These are phyloP conservation scores for Cryptococcus depauperatus DNA, from an alignment of 1,284 basidiomycete genomes.

Conservation along the genomic window DNA sequence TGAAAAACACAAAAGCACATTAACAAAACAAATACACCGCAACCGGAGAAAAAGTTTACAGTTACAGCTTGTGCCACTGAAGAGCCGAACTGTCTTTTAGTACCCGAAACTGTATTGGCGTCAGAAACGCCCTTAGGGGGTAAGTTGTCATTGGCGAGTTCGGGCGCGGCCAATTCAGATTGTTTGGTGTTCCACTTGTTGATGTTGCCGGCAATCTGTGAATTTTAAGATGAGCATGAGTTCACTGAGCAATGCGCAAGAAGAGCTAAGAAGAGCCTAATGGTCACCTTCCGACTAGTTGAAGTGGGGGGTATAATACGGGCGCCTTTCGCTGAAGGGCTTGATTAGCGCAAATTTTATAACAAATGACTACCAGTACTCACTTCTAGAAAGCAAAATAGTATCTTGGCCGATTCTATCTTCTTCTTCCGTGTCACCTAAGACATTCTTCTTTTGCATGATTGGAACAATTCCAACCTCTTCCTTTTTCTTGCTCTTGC, in stretches of 20 bases:
- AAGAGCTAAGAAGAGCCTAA: not conserved
- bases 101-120: constrained; percentile 27
- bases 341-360: not conserved
- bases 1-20: constrained; percentile 4
- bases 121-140: constrained; percentile 28
- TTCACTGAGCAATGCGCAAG: not conserved
- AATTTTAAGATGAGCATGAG: constrained; percentile 16
- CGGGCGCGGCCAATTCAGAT: constrained; percentile 55
- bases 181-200: constrained; percentile 92
- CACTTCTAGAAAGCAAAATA: constrained; percentile 42
- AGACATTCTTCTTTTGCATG: constrained; percentile 23
- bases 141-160: constrained; percentile 10
- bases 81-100: constrained; percentile 2
- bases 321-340: constrained; percentile 38
- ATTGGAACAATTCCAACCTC: constrained; percentile 34
- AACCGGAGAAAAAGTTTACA: not conserved
- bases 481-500: constrained; percentile 22
- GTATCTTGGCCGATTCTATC: constrained; percentile 46
- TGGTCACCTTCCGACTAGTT: constrained; percentile 73
- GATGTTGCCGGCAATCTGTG: constrained; percentile 75
- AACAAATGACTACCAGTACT: constrained; percentile 9
- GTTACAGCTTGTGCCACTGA: not conserved
- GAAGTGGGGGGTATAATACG: constrained; percentile 76
- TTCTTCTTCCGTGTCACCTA: constrained; percentile 66
- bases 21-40: constrained; percentile 1